These are phyloP conservation scores for Malassezia obtusa DNA, from an alignment of 1,284 basidiomycete species.

Conservation along the genomic window DNA sequence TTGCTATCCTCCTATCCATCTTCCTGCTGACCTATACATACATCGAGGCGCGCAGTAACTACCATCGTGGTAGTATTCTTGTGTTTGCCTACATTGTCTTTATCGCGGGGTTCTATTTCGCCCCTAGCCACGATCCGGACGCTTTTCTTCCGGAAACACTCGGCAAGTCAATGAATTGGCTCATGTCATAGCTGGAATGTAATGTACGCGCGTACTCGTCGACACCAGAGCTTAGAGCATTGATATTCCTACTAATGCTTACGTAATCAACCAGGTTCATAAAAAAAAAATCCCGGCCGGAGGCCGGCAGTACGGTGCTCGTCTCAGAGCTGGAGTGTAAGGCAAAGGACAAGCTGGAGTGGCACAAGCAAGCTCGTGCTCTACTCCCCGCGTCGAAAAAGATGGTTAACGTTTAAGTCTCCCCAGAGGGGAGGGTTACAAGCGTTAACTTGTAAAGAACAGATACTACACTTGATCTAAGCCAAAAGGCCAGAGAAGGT, in stretches of 20 bases:
- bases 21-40: conserved; percentile 98
- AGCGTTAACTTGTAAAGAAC: conserved; percentile 30
- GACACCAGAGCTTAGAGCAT: too few species aligned
- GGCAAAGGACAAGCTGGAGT: conserved; percentile 24
- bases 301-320: conserved; percentile 19
- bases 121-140: conserved; percentile 19
- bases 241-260: not conserved
- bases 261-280: conserved; percentile 4
- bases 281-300: conserved; percentile 17
- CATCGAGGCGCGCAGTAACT: conserved; percentile 95
- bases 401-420: conserved; percentile 21
- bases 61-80: conserved; percentile 51
- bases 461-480: conserved; percentile 39
- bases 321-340: conserved; percentile 24
- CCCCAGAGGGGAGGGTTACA: conserved; percentile 23
- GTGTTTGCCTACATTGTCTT: conserved; percentile 41
- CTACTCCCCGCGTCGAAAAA: conserved; percentile 19
- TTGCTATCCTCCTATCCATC: conserved; percentile 66
- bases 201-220: not conserved
- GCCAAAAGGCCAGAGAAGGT: conserved; percentile 31
- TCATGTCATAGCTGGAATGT: not conserved
- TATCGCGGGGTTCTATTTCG: conserved; percentile 45
- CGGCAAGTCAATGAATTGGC: not conserved
- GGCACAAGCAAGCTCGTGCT: conserved; percentile 20
- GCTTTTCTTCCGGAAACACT: not conserved